Evolutionary conservation across 352 stramenopile species (phyloP).

Genomic region (Globisporangium alternatum): DNA sequence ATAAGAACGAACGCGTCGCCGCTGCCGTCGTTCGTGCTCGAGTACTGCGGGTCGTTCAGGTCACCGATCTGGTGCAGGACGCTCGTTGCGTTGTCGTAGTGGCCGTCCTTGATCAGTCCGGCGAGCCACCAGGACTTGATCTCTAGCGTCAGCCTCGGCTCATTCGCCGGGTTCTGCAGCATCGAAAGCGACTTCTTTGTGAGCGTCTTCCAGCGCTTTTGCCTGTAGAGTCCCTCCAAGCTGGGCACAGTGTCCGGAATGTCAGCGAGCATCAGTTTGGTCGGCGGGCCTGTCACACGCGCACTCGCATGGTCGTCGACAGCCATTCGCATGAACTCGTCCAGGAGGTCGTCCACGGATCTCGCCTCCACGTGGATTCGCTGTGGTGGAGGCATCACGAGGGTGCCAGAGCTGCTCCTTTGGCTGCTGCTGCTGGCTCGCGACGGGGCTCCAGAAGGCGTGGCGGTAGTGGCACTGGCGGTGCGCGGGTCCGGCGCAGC

Average conservation of each 20-base stretch:
- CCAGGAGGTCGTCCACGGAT: conserved; percentile 49
- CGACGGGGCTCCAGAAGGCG: conserved; percentile 8
- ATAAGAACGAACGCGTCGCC: conserved; percentile 48
- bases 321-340: conserved; percentile 60
- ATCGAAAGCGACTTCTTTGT: conserved; percentile 74
- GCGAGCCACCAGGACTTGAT: conserved; percentile 85
- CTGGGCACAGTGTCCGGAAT: conserved; percentile 52
- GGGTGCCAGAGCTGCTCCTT: conserved; percentile 18
- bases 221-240: conserved; percentile 54
- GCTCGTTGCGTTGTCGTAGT: conserved; percentile 72
- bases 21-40: conserved; percentile 4
- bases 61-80: conserved; percentile 75
- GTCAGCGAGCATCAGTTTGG: conserved; percentile 49
- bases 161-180: conserved; percentile 55
- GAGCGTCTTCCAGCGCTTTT: conserved; percentile 73
- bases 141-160: conserved; percentile 43
- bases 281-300: conserved; percentile 19
- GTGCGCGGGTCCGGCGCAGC: conserved; percentile 18
- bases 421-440: conserved; percentile 12
- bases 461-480: conserved; percentile 12
- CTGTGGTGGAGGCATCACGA: conserved; percentile 18
- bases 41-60: conserved; percentile 34
- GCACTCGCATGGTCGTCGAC: conserved; percentile 35
- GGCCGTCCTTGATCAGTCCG: conserved; percentile 71
- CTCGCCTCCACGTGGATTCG: conserved; percentile 26